Evolutionary conservation across 371 early-diverging fungal species (phyloP).

Genomic region (Mortierella polycephala): DNA sequence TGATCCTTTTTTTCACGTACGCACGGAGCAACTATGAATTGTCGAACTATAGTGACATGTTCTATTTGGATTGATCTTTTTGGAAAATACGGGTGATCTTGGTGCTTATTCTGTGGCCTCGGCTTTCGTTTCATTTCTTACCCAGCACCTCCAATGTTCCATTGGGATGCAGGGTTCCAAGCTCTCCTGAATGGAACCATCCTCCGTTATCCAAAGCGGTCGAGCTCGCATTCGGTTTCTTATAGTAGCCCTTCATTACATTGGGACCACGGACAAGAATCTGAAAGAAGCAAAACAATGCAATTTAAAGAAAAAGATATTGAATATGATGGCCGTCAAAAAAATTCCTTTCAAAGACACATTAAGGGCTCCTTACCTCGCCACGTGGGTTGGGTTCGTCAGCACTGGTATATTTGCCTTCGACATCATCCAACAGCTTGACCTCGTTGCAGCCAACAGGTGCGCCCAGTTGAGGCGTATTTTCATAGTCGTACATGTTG

Average conservation of each 20-base stretch:
- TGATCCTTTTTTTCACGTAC: too few relatives aligned
- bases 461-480: slow-evolving; percentile 71
- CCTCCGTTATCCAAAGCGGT: slow-evolving; percentile 85
- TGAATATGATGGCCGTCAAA: too few relatives aligned
- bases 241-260: slow-evolving; percentile 89
- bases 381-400: slow-evolving; percentile 87
- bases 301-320: neutral
- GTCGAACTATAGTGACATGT: too few relatives aligned
- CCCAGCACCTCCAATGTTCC: slow-evolving; percentile 64
- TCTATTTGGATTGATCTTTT: too few relatives aligned
- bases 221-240: slow-evolving; percentile 81
- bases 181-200: slow-evolving; percentile 97
- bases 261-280: slow-evolving; percentile 93
- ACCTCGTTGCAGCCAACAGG: slow-evolving; percentile 83
- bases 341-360: too few relatives aligned
- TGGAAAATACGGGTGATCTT: too few relatives aligned
- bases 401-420: slow-evolving; percentile 67
- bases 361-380: slow-evolving; percentile 45
- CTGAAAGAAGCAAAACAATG: slow-evolving; percentile 50
- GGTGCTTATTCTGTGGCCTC: slow-evolving; percentile 7
- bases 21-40: too few relatives aligned
- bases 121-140: slow-evolving; percentile 22
- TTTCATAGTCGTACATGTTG: slow-evolving; percentile 67
- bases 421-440: slow-evolving; percentile 87
- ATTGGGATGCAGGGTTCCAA: slow-evolving; percentile 80